A percentile compares a stretch with the other conserved stretches of the same genome.
Conservation (phyloP, 2,329 filamentous ascomycete genomes). For the Lasiodiplodia citricola region DNA sequence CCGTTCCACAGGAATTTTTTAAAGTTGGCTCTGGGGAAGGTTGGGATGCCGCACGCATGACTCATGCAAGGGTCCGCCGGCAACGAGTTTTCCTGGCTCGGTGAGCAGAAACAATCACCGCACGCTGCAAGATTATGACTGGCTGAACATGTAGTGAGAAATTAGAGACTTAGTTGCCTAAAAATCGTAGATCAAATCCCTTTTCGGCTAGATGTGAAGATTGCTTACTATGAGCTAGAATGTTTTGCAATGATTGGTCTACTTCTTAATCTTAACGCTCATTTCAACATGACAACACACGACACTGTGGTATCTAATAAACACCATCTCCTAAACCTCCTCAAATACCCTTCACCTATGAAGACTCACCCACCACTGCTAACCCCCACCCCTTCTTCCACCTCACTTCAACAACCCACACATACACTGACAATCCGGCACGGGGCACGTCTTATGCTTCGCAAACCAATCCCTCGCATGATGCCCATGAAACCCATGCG, state of each 20-base stretch:
- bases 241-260: no score
- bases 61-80: slow-evolving; percentile 3
- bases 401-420: slow-evolving; percentile 51
- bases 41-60: neutral
- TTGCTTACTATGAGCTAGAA: no score
- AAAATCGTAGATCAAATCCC: neutral
- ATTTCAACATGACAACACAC: no score
- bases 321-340: no score
- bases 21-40: neutral
- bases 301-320: no score
- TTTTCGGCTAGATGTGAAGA: no score
- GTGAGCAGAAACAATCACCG: neutral
- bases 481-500: slow-evolving; percentile 68
- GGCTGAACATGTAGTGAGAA: neutral
- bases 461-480: slow-evolving; percentile 68
- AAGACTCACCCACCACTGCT: no score
- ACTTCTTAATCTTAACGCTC: no score
- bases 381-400: neutral
- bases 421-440: slow-evolving; percentile 60
- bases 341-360: no score
- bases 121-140: neutral
- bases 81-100: neutral
- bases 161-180: neutral
- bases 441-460: slow-evolving; percentile 59
- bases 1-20: neutral